Conservation (phyloP, 2,329 filamentous ascomycete genomes). For the Tolypocladium guangdongense region DNA sequence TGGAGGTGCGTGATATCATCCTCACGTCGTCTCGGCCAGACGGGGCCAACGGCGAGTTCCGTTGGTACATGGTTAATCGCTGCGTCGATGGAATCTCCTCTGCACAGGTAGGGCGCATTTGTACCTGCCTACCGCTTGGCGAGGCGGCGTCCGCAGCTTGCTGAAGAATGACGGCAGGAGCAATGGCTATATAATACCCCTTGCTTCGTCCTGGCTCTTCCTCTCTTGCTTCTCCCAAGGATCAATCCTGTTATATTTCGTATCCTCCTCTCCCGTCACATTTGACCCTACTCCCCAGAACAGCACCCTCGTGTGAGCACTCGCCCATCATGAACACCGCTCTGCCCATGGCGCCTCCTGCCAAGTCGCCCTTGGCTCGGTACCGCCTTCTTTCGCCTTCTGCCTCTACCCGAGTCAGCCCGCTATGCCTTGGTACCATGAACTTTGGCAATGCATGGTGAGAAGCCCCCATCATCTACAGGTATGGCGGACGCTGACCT, state of each 20-base stretch:
- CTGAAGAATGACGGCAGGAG: neutral
- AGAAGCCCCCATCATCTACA: neutral
- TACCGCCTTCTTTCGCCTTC: slow-evolving; percentile 57
- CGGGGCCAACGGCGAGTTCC: neutral
- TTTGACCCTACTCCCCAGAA: no score
- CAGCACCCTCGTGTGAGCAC: neutral
- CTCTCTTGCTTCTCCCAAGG: neutral
- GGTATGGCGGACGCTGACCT: neutral
- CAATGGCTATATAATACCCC: neutral
- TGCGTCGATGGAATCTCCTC: neutral
- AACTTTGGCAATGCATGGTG: slow-evolving; percentile 49
- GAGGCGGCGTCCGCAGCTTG: neutral
- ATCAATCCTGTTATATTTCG: neutral
- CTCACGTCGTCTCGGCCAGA: neutral
- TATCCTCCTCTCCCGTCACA: neutral
- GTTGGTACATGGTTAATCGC: neutral
- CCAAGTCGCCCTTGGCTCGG: slow-evolving; percentile 49
- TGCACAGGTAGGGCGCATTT: neutral
- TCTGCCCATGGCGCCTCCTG: slow-evolving; percentile 31
- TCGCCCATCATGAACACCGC: slow-evolving; percentile 7
- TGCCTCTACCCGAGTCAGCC: slow-evolving; percentile 56
- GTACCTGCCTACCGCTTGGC: neutral
- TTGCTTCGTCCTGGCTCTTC: neutral
- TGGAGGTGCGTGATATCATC: neutral
- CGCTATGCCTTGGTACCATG: slow-evolving; percentile 54